Evolutionary conservation across 352 stramenopile genomes (phyloP).

Genomic region (Globisporangium cederbergense): DNA sequence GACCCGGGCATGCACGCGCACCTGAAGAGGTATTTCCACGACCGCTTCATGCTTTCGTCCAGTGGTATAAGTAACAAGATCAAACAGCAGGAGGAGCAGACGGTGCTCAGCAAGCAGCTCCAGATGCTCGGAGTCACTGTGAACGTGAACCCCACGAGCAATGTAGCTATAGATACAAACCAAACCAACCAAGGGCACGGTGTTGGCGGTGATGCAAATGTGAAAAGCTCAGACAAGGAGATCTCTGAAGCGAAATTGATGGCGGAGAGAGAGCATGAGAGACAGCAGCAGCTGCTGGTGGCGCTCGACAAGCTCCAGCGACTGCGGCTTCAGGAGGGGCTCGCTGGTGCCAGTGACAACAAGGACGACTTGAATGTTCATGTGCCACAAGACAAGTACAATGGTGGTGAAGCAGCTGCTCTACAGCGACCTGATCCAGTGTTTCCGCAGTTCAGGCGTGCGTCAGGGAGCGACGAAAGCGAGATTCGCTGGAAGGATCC

Average conservation of each 20-base stretch:
- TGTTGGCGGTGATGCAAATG: background rate
- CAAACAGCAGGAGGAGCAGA: constrained; percentile 14
- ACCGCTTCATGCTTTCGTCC: constrained; percentile 18
- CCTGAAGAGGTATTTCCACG: constrained; percentile 31
- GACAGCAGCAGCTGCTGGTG: constrained; percentile 36
- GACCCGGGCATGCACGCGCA: constrained; percentile 25
- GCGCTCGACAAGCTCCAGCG: constrained; percentile 43
- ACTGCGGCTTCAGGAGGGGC: constrained; percentile 24
- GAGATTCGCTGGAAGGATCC: constrained; percentile 40
- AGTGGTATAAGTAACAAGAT: background rate
- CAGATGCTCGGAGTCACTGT: constrained; percentile 20
- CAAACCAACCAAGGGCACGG: background rate
- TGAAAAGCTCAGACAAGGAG: background rate
- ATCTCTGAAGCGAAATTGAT: constrained; percentile 19
- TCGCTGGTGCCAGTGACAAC: background rate
- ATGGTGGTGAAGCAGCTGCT: background rate
- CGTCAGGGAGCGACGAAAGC: background rate
- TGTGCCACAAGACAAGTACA: background rate
- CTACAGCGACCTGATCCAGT: background rate
- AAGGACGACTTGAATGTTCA: background rate
- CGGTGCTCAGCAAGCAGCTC: constrained; percentile 28
- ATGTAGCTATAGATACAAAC: no score
- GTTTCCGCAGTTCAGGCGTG: constrained; percentile 1
- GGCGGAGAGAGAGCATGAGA: constrained; percentile 30
- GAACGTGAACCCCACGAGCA: background rate